Evolutionary conservation across 495 filamentous ascomycete genomes (phyloP), one percentile per base, ranked within the genome.

Genomic region (Aspergillus carlsbadensis): DNA sequence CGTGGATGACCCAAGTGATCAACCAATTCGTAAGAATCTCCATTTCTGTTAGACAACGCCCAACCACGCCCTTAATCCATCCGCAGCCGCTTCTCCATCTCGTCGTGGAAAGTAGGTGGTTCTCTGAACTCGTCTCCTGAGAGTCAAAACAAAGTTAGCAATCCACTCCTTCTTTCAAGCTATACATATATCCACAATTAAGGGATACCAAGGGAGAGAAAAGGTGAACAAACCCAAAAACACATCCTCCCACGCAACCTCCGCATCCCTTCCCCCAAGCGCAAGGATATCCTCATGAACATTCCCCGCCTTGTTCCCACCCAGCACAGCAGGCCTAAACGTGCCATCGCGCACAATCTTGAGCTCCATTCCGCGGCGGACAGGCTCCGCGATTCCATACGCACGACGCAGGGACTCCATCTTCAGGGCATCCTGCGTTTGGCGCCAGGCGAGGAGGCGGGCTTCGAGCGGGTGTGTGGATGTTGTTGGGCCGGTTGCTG

Each of bases 321-420:
- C 78, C 61, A 82, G 60, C 39, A 69, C 64, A 47, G 65, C 67
- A 31, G 79, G 79, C 52, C 72, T 60, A 74, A 83, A 83, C 49
- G 78, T 80, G 18, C 81, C 80, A 65, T 77, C 81, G 48, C 84
- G 79, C 1, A 84, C 81, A 65, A 96, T 91, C 81, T 88, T 89
- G 65, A 96, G 75, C 79, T 98, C 93, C 93, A 98, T 98, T 34
- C 87, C 88, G n/a, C 93, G 84, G 14, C 90, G 83, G 59, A 97
- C 83, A 10, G 93, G 92, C 82, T 96, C 93, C n/a, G 87, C 90
- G 54, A 96, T 90, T 41, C 93, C 93, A 70, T 88, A 97, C 31
- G 87, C 83, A 52, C 91, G 89, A 42, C 91, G 83, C 68, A 96
- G 81, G 31, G 80, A 72, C 74, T 92, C 85, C 91, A 95, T 95